Conservation (phyloP, 2,329 filamentous ascomycete species). For the Zelopaecilomyces penicillatus region DNA sequence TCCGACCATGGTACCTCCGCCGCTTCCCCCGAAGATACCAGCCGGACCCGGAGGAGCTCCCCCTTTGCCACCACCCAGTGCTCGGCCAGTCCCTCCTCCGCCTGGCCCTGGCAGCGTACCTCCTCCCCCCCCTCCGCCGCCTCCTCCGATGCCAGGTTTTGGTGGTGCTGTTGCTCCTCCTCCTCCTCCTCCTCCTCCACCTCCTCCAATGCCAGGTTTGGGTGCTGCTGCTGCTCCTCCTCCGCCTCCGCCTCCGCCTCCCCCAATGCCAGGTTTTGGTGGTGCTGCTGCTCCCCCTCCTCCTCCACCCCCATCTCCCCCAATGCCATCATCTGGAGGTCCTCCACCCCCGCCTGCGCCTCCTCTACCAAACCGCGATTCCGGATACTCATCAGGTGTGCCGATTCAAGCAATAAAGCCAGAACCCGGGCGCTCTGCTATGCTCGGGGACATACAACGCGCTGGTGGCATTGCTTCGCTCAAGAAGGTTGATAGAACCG, state of each 20-base stretch:
- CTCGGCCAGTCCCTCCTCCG: constrained; percentile 45
- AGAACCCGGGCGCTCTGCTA: constrained; percentile 45
- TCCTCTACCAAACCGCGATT: constrained; percentile 50
- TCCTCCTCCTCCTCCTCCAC: constrained; percentile 21
- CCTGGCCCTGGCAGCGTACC: constrained; percentile 33
- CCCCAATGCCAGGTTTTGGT: constrained; percentile 31
- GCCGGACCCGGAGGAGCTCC: constrained; percentile 29
- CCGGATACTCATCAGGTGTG: constrained; percentile 46
- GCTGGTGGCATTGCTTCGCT: constrained; percentile 58
- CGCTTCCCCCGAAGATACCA: constrained; percentile 41
- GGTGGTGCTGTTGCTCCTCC: constrained; percentile 6
- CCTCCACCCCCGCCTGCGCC: constrained; percentile 42
- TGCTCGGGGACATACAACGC: constrained; percentile 65
- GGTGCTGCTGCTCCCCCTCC: constrained; percentile 18
- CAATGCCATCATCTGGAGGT: constrained; percentile 20
- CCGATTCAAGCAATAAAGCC: constrained; percentile 35
- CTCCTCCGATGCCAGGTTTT: neutral
- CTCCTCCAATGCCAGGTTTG: constrained; percentile 27
- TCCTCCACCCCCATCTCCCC: constrained; percentile 30
- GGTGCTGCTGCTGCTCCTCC: constrained; percentile 19
- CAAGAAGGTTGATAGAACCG: constrained; percentile 63
- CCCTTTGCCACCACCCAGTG: constrained; percentile 42
- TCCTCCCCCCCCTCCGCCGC: constrained; percentile 20
- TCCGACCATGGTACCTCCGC: constrained; percentile 27
- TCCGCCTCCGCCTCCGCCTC: constrained; percentile 32